phyloP scores from a whole-genome alignment of 768 basidiomycete species.

The Hericium coralloides region DNA sequence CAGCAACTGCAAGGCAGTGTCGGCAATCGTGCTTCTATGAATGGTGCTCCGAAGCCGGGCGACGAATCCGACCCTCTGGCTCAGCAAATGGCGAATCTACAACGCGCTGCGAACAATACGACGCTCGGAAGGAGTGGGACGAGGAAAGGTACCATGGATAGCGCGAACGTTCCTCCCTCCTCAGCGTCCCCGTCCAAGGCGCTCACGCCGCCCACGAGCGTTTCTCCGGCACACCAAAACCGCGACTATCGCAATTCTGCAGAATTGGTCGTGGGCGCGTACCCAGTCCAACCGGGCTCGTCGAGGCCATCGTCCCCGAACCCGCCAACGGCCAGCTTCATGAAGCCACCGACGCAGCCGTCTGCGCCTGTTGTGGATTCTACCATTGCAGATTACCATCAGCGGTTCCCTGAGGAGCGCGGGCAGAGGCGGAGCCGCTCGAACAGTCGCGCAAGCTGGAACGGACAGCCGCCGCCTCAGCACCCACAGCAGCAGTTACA shows the following conservation, averaged over 20 bases:
- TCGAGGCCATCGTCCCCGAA: constrained; percentile 75
- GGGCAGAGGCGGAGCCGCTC: constrained; percentile 45
- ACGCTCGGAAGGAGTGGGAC: constrained; percentile 19
- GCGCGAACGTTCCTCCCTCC: constrained; percentile 5
- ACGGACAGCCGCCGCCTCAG: constrained; percentile 18
- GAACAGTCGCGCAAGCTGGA: constrained; percentile 22
- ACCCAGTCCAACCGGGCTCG: constrained; percentile 41
- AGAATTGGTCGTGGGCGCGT: constrained; percentile 68
- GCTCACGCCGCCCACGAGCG: constrained; percentile 13
- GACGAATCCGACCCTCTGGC: constrained; percentile 32
- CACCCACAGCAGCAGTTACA: constrained; percentile 21
- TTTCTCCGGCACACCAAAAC: constrained; percentile 14
- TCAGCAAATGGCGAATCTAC: constrained; percentile 24
- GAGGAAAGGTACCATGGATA: constrained; percentile 15
- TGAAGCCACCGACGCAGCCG: constrained; percentile 42
- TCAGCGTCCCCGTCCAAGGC: constrained; percentile 5
- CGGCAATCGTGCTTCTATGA: constrained; percentile 17
- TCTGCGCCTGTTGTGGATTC: constrained; percentile 51
- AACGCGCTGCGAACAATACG: constrained; percentile 21
- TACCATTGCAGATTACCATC: constrained; percentile 71
- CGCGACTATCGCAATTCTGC: constrained; percentile 72
- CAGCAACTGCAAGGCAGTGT: constrained; percentile 15
- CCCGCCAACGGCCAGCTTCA: constrained; percentile 63
- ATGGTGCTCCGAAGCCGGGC: constrained; percentile 11
- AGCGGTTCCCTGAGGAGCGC: constrained; percentile 71